A percentile compares a stretch with the other conserved stretches of the same genome.
Evolutionary conservation across 139 green algal species (phyloP).

Genomic region (Trebouxia sp.): DNA sequence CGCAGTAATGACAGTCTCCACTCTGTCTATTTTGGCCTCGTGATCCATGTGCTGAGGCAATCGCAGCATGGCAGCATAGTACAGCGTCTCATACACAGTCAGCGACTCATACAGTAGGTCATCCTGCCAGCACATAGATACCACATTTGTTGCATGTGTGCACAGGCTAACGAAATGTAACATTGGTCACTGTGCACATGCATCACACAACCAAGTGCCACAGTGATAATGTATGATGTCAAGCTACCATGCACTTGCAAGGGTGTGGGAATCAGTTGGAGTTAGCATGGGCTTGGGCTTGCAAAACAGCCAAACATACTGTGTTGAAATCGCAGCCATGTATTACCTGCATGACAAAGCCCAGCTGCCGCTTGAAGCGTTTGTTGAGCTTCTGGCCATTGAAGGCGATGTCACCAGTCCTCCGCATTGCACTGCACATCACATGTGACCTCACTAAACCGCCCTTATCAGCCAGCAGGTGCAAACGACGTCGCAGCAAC

Average conservation of each 20-base stretch:
- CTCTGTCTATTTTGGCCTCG: conserved; percentile 62
- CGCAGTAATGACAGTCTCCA: conserved; percentile 70
- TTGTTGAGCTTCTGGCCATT: conserved; percentile 75
- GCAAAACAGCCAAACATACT: neutral
- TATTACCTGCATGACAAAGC: conserved; percentile 66
- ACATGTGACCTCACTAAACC: neutral
- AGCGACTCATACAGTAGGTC: conserved; percentile 84
- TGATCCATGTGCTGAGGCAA: conserved; percentile 70
- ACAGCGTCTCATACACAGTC: conserved; percentile 76
- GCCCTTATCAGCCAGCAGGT: no score
- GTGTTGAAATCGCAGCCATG: neutral
- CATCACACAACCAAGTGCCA: no score
- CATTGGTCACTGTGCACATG: no score
- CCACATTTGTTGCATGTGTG: no score
- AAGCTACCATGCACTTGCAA: no score
- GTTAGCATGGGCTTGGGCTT: neutral
- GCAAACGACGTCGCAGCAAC: no score
- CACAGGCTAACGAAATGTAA: neutral
- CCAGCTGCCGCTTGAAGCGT: conserved; percentile 61
- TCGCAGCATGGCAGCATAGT: conserved; percentile 83
- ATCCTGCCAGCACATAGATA: no score
- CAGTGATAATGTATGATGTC: no score
- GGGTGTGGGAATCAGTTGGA: no score
- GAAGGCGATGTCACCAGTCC: conserved; percentile 63
- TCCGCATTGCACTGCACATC: conserved; percentile 40